phyloP scores from a whole-genome alignment of 2,329 filamentous ascomycete genomes.

The Fusarium sp. region DNA sequence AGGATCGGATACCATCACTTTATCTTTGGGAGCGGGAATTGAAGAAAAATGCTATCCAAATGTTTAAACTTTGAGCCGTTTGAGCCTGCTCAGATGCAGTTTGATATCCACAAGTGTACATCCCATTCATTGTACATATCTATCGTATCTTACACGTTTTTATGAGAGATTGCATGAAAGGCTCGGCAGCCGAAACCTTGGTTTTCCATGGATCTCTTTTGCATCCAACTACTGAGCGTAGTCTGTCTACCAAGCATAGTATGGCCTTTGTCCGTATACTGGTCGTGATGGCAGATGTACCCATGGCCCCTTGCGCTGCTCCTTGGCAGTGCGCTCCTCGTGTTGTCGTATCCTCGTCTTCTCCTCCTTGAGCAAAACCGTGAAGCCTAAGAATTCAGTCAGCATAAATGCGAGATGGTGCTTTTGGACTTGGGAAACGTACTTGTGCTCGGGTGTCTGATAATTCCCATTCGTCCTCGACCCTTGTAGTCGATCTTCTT shows the following conservation, averaged over 20 bases:
- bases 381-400: constrained; percentile 68
- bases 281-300: constrained; percentile 87
- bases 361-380: constrained; percentile 91
- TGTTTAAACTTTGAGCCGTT: not conserved
- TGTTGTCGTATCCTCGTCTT: constrained; percentile 86
- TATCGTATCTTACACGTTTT: constrained; percentile 52
- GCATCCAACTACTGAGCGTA: constrained; percentile 1
- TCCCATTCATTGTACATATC: constrained; percentile 51
- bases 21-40: not conserved
- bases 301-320: constrained; percentile 83
- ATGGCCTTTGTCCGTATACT: constrained; percentile 85
- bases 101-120: constrained; percentile 39
- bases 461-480: constrained; percentile 74
- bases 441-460: constrained; percentile 81
- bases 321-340: constrained; percentile 81
- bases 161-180: constrained; percentile 36
- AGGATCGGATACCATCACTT: constrained; percentile 15
- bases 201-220: constrained; percentile 5
- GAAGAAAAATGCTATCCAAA: not conserved
- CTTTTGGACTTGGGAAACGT: constrained; percentile 53
- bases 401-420: constrained; percentile 11
- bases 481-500: constrained; percentile 77
- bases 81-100: not conserved
- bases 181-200: constrained; percentile 1
- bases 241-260: constrained; percentile 83